phyloP scores from a whole-genome alignment of 768 basidiomycete species.

The Russula virescens region DNA sequence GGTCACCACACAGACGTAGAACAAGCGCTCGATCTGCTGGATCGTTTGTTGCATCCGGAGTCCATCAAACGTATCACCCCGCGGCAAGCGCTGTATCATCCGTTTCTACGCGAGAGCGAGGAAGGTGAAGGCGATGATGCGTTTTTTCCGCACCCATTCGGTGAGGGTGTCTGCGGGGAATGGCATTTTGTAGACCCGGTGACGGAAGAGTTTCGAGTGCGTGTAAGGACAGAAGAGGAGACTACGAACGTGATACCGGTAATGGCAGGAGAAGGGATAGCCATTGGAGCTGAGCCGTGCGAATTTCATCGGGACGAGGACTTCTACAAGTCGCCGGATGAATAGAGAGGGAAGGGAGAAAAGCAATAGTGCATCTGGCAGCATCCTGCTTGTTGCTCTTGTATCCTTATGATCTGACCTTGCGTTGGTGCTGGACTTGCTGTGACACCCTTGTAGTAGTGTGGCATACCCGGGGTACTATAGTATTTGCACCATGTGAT shows the following conservation, averaged over 20 bases:
- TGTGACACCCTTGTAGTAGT: no score
- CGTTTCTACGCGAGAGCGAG: conserved; percentile 53
- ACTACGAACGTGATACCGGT: conserved; percentile 23
- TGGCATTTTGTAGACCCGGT: conserved; percentile 58
- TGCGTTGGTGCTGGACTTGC: no score
- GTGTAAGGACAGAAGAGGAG: conserved; percentile 32
- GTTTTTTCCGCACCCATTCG: conserved; percentile 62
- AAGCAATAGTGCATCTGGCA: no score
- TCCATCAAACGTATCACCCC: conserved; percentile 75
- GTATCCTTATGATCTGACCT: no score
- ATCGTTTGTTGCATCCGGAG: conserved; percentile 68
- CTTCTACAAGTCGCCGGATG: background rate
- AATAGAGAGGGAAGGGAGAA: background rate
- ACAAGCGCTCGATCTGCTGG: conserved; percentile 68
- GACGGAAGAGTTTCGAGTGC: conserved; percentile 50
- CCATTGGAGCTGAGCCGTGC: conserved; percentile 32
- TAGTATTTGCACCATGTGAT: no score
- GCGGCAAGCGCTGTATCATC: conserved; percentile 66
- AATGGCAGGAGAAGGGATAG: conserved; percentile 31
- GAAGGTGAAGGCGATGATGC: conserved; percentile 65
- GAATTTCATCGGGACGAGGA: conserved; percentile 28
- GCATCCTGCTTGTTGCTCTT: no score
- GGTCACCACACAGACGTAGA: conserved; percentile 52
- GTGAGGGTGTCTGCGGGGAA: conserved; percentile 59
- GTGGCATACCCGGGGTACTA: no score